Conservation (phyloP, 2,329 filamentous ascomycete genomes). For the Hypoxylon sp. region DNA sequence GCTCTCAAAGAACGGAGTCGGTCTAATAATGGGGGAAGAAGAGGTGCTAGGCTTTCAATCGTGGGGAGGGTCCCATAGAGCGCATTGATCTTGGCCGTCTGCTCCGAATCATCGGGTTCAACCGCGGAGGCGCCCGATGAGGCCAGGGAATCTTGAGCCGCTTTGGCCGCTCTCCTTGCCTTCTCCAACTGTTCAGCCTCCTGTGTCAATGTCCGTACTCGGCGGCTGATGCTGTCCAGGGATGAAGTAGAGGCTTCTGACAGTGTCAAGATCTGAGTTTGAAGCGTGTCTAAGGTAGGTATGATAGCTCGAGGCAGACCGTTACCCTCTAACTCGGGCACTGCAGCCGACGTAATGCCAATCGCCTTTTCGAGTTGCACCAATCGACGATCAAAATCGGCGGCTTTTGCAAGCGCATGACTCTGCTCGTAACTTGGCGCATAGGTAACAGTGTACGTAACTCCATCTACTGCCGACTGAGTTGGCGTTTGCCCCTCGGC, state of each 20-base stretch:
- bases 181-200: constrained; percentile 81
- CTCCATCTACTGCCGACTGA: constrained; percentile 48
- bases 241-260: constrained; percentile 78
- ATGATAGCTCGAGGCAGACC: constrained; percentile 77
- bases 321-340: constrained; percentile 71
- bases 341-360: constrained; percentile 78
- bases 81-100: constrained; percentile 88
- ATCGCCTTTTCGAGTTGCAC: constrained; percentile 82
- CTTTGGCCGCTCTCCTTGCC: constrained; percentile 71
- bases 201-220: constrained; percentile 76
- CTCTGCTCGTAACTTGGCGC: constrained; percentile 74
- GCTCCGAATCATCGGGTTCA: constrained; percentile 71
- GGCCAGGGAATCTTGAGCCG: constrained; percentile 70
- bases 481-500: constrained; percentile 35
- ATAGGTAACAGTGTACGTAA: constrained; percentile 75
- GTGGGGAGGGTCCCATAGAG: constrained; percentile 90
- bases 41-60: constrained; percentile 86
- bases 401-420: constrained; percentile 81
- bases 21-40: constrained; percentile 87
- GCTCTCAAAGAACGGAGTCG: constrained; percentile 84
- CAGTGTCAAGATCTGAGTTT: constrained; percentile 82
- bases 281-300: constrained; percentile 82
- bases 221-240: constrained; percentile 77
- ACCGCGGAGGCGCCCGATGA: constrained; percentile 58
- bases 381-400: constrained; percentile 88